Evolutionary conservation across 2,329 filamentous ascomycete genomes (phyloP), one percentile per base, ranked within the genome.

Genomic region (Grosmannia huntii): DNA sequence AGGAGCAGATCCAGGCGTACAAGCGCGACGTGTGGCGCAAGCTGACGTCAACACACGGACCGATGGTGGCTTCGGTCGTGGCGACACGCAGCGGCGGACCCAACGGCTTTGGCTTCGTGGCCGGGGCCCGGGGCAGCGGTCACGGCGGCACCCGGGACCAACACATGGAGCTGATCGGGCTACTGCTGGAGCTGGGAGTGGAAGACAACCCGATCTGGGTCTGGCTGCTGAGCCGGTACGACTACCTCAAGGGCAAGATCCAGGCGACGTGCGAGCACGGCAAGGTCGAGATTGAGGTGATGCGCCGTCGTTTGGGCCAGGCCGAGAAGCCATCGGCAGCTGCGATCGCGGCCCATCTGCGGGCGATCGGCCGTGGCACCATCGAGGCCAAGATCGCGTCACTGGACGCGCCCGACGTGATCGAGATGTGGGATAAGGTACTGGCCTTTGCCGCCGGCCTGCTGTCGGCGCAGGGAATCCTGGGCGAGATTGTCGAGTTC

Each of bases 201-300:
- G 87, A 95, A 11, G 90, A 97, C 60, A 99, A 95, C 65, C 94
- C 94, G 1, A 95, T 99, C 62, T 96, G 89, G 89, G 81, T 95
- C 12, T 99, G 94, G 91, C 82, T 99, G 28, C 76, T 92, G 58
- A 96, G 90, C 66, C 85, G 89, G 52, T 95, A 91, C 67, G 89
- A 96, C 63, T 85, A 91, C 66, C 77, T 99, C 58, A 96, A 94
- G 71, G 84, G 84, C 63, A 95, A 89, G 68, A 92, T 97, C 57
- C 82, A 83, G 49, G 77, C 81, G 0, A 87, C 85, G 16, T 89
- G 90, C 56, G 90, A 97, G 62, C 84, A 90, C n/a, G 86, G 87
- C 56, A 89, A 87, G 68, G 83, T 95, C 21, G 92, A 99, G 70
- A 90, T 97, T 63, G 94, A 99, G 70, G 87, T 97, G 27, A 75